These are phyloP conservation scores for Lichtheimia ornata DNA, from an alignment of 371 early-diverging fungal genomes.

Conservation along the genomic window DNA sequence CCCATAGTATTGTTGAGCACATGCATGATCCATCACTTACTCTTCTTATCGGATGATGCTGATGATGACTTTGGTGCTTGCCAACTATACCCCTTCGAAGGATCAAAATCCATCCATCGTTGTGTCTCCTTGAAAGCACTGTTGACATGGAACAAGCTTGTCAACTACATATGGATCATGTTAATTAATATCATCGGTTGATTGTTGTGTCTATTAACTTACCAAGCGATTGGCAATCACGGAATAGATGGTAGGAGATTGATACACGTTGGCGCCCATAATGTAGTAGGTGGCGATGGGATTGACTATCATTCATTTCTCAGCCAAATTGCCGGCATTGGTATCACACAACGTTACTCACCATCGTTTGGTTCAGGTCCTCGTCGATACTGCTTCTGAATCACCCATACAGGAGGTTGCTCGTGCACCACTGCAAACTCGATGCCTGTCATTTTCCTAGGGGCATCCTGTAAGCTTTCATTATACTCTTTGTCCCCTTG, in stretches of 20 bases:
- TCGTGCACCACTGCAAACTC: conserved; percentile 83
- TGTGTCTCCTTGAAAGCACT: conserved; percentile 72
- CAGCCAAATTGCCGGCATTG: background rate
- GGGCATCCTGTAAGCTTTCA: background rate
- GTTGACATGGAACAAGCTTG: conserved; percentile 68
- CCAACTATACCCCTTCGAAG: conserved; percentile 80
- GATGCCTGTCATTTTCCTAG: conserved; percentile 84
- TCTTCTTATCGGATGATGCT: background rate
- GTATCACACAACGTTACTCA: conserved; percentile 12
- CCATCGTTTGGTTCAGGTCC: conserved; percentile 63
- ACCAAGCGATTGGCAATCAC: conserved; percentile 84
- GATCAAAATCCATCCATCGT: conserved; percentile 70
- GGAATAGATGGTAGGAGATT: conserved; percentile 84
- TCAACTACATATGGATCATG: conserved; percentile 44
- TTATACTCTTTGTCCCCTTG: no score
- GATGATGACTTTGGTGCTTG: conserved; percentile 29
- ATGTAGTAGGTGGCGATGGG: conserved; percentile 87
- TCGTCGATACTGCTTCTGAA: conserved; percentile 77
- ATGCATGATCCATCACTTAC: no score
- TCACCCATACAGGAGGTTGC: conserved; percentile 83
- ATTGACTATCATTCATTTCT: conserved; percentile 31
- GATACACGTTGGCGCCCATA: conserved; percentile 89
- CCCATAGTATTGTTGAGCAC: no score
- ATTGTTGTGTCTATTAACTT: conserved; percentile 19
- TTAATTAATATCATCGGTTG: background rate